A percentile compares a stretch with the other conserved stretches of the same genome.
Conservation (phyloP, 2,329 filamentous ascomycete genomes). For the Pseudogymnoascus sp. region DNA sequence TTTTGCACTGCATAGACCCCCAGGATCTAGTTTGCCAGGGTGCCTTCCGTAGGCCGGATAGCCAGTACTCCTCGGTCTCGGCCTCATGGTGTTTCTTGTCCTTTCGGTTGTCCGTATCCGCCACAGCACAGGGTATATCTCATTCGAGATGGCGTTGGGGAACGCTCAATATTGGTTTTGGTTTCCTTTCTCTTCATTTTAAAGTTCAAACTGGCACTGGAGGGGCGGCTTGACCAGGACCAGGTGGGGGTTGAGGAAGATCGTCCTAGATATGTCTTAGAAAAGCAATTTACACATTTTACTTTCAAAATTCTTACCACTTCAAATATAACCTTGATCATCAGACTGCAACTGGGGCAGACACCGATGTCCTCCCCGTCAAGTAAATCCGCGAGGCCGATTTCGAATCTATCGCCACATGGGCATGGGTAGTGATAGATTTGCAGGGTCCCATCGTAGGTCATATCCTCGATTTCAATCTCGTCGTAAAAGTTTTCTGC, state of each 20-base stretch:
- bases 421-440: slow-evolving; percentile 96
- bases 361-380: slow-evolving; percentile 94
- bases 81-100: background rate
- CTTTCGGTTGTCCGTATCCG: too few species aligned
- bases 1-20: background rate
- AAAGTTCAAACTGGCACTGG: background rate
- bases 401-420: slow-evolving; percentile 95
- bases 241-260: slow-evolving; percentile 36
- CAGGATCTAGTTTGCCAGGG: background rate
- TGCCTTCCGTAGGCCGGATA: background rate
- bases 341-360: slow-evolving; percentile 92
- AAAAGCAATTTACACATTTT: background rate
- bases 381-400: slow-evolving; percentile 70
- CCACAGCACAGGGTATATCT: background rate
- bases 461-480: slow-evolving; percentile 99
- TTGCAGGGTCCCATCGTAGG: slow-evolving; percentile 70
- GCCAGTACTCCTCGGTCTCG: background rate
- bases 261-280: slow-evolving; percentile 34
- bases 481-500: slow-evolving; percentile 83
- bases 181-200: background rate
- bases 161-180: background rate
- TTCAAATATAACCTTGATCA: slow-evolving; percentile 94
- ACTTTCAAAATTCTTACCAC: slow-evolving; percentile 44
- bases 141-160: background rate
- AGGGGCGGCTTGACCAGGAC: slow-evolving; percentile 25